phyloP scores from a whole-genome alignment of 1,284 basidiomycete species.

The Pascua sp. region DNA sequence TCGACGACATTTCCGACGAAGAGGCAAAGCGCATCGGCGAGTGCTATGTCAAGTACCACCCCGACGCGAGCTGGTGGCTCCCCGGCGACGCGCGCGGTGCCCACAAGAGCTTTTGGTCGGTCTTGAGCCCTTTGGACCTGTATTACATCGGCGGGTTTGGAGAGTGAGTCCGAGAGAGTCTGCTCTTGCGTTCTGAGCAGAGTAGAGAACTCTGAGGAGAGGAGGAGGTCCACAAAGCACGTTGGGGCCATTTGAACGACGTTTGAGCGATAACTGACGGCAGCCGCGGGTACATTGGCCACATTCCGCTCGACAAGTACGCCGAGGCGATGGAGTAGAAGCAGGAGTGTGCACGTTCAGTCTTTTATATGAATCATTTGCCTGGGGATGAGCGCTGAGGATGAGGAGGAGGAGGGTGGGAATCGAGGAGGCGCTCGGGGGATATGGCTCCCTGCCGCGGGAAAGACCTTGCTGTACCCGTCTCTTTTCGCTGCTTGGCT shows the following conservation, averaged over 20 bases:
- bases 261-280: conserved; percentile 1
- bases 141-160: conserved; percentile 68
- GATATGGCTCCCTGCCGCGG: too few relatives aligned
- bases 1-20: conserved; percentile 22
- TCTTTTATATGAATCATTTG: too few relatives aligned
- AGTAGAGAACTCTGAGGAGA: not conserved
- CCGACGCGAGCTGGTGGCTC: conserved; percentile 45
- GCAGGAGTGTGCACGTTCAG: not conserved
- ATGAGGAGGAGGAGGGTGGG: too few relatives aligned
- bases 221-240: not conserved
- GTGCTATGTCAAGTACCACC: conserved; percentile 42
- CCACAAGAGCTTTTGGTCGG: conserved; percentile 43
- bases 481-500: too few relatives aligned
- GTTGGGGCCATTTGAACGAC: too few relatives aligned
- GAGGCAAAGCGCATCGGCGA: conserved; percentile 24
- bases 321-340: conserved; percentile 33
- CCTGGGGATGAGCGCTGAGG: too few relatives aligned
- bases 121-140: conserved; percentile 49
- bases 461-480: too few relatives aligned
- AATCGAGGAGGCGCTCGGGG: too few relatives aligned
- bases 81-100: conserved; percentile 32
- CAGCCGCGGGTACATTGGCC: conserved; percentile 57
- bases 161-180: conserved; percentile 49
- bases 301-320: conserved; percentile 58
- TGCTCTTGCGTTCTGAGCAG: not conserved